Evolutionary conservation across 2,329 filamentous ascomycete species (phyloP), one percentile per base, ranked within the genome.

Genomic region (Pestalotiopsis sp.): DNA sequence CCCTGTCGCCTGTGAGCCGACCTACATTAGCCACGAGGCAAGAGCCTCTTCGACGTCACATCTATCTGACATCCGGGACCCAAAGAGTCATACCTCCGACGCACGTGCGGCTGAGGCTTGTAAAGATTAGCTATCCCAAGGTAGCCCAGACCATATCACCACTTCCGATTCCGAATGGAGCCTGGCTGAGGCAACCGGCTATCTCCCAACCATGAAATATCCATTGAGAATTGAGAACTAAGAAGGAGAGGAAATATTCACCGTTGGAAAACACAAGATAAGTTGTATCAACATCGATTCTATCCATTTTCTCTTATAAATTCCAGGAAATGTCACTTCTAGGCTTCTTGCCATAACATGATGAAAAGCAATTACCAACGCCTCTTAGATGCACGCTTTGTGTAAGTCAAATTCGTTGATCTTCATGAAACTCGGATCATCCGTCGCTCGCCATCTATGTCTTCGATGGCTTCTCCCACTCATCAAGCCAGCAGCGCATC

Each of bases 401-500:
- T 27, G 17, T 27, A 59, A 27, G 23, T 27, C 27, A 59, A 27
- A 23, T 27, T 27, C 13, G 12, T 41, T 11, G 7, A 11, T n/a
- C 20, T 52, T 64, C 62, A 27, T 49, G 12, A 25, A n/a, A 7
- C 39, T 14, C 12, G 12, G 62, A 5, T 11, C 13, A 3, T 64
- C 20, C 6, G 4, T 17, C 39, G 45, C 17, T 11, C 38, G 17
- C 11, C 61, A 17, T 62, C 36, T 39, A 62, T n/a, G 27, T 20
- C 65, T 60, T 25, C 14, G 31, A 39, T 38, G 52, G 36, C 31
- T 49, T 41, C 45, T 61, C 38, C 69, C 70, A 73, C 14, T 70
- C 69, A 20, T 61, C 49, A 57, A 73, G 52, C 71, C 71, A 73
- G 27, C 12, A 20, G 5, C 67, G 57, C 71, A 73, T 73, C 25